Conservation (phyloP, 164 flowering plant genomes). For the Nymphaea colorata region DNA sequence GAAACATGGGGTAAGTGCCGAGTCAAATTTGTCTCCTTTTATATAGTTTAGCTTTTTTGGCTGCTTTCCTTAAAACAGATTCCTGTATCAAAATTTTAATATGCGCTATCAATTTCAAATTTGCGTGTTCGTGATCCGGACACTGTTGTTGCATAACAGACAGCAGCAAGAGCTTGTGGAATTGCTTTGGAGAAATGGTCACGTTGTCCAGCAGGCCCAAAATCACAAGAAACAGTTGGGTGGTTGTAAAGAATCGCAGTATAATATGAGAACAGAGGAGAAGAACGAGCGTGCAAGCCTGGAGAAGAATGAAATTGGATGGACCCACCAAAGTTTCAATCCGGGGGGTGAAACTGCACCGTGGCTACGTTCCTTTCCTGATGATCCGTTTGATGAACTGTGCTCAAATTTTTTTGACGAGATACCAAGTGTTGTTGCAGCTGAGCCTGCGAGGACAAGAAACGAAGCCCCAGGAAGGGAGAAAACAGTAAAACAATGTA, state of each 20-base stretch:
- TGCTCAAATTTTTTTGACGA: constrained; percentile 32
- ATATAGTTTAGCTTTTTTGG: background rate
- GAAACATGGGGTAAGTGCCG: constrained; percentile 25
- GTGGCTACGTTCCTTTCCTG: constrained; percentile 41
- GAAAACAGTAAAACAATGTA: constrained; percentile 7
- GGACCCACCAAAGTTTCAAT: constrained; percentile 22
- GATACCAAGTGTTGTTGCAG: constrained; percentile 17
- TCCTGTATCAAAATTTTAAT: background rate
- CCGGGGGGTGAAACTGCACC: constrained; percentile 41
- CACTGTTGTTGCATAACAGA: constrained; percentile 13
- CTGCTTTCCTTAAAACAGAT: background rate
- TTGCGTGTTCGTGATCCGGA: background rate
- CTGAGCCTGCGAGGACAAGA: constrained; percentile 14
- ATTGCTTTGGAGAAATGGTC: constrained; percentile 61
- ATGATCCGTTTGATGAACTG: constrained; percentile 42
- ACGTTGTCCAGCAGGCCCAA: constrained; percentile 50
- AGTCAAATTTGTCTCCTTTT: background rate
- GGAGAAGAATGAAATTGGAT: constrained; percentile 11
- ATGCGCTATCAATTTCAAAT: background rate
- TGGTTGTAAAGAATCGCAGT: constrained; percentile 10
- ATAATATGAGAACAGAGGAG: background rate
- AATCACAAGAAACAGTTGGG: constrained; percentile 21
- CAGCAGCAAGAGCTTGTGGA: constrained; percentile 40
- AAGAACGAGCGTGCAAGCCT: constrained; percentile 19
- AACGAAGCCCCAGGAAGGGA: constrained; percentile 11